Evolutionary conservation across 2,329 filamentous ascomycete genomes (phyloP).

Genomic region (Calonectria ilicicola): DNA sequence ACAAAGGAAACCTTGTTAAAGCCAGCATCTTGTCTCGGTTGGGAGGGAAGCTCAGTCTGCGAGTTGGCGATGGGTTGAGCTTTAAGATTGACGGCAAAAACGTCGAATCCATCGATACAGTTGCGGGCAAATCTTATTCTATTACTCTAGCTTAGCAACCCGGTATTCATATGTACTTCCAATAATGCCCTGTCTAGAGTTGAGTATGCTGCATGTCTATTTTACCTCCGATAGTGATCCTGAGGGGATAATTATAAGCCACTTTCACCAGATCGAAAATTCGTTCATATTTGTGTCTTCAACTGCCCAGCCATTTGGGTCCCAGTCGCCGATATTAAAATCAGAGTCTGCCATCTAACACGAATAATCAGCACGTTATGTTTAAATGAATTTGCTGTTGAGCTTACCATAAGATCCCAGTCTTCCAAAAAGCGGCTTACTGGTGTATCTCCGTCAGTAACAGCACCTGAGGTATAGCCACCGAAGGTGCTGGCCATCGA

Average conservation of each 20-base stretch:
- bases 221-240: no score
- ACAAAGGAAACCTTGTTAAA: not conserved
- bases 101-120: not conserved
- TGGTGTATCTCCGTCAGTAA: not conserved
- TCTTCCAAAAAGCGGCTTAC: slow-evolving; percentile 27
- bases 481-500: slow-evolving; percentile 35
- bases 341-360: slow-evolving; percentile 9
- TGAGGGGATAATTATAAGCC: not conserved
- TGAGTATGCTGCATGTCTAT: not conserved
- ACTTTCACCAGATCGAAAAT: not conserved
- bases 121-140: not conserved
- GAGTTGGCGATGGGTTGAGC: not conserved
- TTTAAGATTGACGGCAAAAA: not conserved
- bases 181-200: not conserved
- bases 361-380: not conserved
- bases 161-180: not conserved
- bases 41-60: not conserved
- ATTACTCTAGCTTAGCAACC: not conserved
- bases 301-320: not conserved
- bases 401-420: slow-evolving; percentile 43
- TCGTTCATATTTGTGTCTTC: not conserved
- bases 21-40: not conserved
- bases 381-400: not conserved
- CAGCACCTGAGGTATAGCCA: not conserved
- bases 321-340: slow-evolving; percentile 5